These are phyloP conservation scores for Zymoseptoria ardabiliae DNA, from an alignment of 2,329 filamentous ascomycete species.

Conservation along the genomic window DNA sequence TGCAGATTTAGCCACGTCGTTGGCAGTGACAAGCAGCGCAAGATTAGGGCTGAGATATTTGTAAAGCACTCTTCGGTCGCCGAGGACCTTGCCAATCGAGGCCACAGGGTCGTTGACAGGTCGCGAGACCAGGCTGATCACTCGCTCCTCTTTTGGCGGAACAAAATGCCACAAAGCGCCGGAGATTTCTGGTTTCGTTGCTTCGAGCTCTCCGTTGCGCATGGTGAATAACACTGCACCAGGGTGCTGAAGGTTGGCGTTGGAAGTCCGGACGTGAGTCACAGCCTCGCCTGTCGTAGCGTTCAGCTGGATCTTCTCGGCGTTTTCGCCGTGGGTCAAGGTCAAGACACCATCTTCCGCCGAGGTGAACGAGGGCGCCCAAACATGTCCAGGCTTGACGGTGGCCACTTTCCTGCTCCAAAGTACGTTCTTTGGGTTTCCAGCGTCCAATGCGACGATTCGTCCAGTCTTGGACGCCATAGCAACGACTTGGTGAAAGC, in stretches of 20 bases:
- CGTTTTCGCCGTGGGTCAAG: conserved; percentile 8
- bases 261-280: conserved; percentile 1
- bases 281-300: conserved; percentile 25
- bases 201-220: conserved; percentile 21
- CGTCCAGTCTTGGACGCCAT: conserved; percentile 73
- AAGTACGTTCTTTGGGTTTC: conserved; percentile 62
- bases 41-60: conserved; percentile 93
- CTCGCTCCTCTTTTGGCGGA: conserved; percentile 57
- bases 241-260: neutral
- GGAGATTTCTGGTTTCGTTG: conserved; percentile 12
- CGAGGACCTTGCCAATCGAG: conserved; percentile 89
- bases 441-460: conserved; percentile 72
- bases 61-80: conserved; percentile 88
- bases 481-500: conserved; percentile 78
- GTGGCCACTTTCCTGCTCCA: conserved; percentile 66
- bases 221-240: conserved; percentile 21
- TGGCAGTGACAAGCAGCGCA: conserved; percentile 63
- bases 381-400: conserved; percentile 47
- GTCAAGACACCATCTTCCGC: conserved; percentile 34
- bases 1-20: conserved; percentile 52
- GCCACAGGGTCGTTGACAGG: conserved; percentile 78
- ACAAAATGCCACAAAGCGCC: conserved; percentile 61
- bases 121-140: conserved; percentile 60
- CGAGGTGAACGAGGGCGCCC: conserved; percentile 36
- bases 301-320: conserved; percentile 49